phyloP scores from a whole-genome alignment of 306 rosid genomes.

The Sechiopsis laciniata region DNA sequence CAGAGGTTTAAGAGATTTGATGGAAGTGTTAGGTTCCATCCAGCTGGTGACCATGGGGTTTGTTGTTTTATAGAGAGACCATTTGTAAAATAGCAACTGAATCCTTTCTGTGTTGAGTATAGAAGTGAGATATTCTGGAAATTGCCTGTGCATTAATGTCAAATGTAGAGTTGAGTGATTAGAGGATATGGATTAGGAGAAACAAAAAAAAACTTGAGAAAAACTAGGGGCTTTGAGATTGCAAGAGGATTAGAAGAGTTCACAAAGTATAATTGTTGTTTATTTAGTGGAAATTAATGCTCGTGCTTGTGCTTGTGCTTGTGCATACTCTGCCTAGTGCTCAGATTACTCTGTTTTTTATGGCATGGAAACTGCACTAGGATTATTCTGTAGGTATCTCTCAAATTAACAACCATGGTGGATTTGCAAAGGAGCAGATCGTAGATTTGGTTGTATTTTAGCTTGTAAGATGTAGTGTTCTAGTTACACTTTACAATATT shows the following conservation, averaged over 20 bases:
- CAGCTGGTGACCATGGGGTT: too few species aligned
- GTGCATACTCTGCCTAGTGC: background rate
- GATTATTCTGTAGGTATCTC: background rate
- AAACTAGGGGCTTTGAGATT: background rate
- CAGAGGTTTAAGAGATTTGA: background rate
- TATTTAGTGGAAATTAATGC: background rate
- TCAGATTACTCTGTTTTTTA: background rate
- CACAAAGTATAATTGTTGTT: background rate
- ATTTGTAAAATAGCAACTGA: constrained; percentile 12
- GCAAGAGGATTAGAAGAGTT: background rate
- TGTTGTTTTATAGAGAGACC: background rate
- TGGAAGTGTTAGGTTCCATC: background rate
- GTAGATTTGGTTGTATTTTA: background rate
- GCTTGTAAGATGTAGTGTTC: background rate
- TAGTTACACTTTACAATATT: background rate
- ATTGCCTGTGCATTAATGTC: background rate
- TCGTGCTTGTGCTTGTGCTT: too few species aligned
- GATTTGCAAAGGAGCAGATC: background rate
- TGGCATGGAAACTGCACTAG: background rate
- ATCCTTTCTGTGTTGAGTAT: background rate
- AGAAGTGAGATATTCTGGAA: background rate
- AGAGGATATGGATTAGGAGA: background rate
- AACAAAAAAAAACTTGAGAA: background rate
- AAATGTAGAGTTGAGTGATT: background rate
- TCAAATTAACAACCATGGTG: background rate